phyloP scores from a whole-genome alignment of 148 eudicot species.

The Persicaria maculosa region DNA sequence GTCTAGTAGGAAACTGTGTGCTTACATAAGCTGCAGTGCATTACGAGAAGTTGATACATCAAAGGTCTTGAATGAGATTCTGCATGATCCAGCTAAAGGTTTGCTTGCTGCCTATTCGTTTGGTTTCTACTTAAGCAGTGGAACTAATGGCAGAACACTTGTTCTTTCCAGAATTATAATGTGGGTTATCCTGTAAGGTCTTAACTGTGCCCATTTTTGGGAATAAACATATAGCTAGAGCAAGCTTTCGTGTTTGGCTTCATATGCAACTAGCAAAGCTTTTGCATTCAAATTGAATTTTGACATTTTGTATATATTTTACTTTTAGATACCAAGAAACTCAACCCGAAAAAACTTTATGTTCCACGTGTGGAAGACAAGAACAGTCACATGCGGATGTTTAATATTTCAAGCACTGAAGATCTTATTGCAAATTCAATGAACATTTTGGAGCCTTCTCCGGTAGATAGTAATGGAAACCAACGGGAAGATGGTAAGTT shows the following conservation, averaged over 20 bases:
- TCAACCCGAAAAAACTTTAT: constrained; percentile 46
- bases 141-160: not conserved
- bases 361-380: constrained; percentile 96
- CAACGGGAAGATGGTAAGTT: constrained; percentile 80
- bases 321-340: constrained; percentile 20
- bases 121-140: constrained; percentile 6
- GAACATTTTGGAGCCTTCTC: constrained; percentile 87
- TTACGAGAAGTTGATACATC: constrained; percentile 92
- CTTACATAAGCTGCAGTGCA: constrained; percentile 86
- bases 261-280: not conserved
- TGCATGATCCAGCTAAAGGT: constrained; percentile 54
- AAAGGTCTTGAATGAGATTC: constrained; percentile 43
- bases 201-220: not conserved
- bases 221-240: not conserved
- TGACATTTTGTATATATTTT: constrained; percentile 7
- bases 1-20: constrained; percentile 72
- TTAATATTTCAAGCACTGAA: constrained; percentile 53
- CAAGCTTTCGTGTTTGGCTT: not conserved
- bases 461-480: constrained; percentile 68
- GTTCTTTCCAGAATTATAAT: not conserved
- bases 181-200: not conserved
- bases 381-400: constrained; percentile 89
- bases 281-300: not conserved
- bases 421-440: constrained; percentile 88
- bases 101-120: constrained; percentile 6